Evolutionary conservation across 768 basidiomycete genomes (phyloP).

Genomic region (Auricularia auricula-judae): DNA sequence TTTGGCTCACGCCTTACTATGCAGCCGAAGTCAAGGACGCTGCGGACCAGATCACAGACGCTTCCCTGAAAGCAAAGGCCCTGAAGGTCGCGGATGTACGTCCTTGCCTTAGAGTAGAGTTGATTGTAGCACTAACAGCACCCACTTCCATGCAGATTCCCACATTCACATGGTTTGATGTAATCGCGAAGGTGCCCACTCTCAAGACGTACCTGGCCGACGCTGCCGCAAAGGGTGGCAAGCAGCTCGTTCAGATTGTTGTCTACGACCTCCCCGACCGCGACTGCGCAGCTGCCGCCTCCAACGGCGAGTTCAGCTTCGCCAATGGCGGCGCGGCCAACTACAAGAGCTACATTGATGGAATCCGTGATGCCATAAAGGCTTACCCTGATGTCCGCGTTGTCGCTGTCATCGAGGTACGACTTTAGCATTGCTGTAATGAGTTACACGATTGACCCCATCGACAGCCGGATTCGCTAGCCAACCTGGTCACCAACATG

Average conservation of each 20-base stretch:
- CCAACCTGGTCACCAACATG: constrained; percentile 60
- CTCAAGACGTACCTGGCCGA: constrained; percentile 48
- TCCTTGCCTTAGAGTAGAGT: too few species aligned
- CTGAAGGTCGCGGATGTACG: constrained; percentile 35
- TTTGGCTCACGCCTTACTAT: constrained; percentile 44
- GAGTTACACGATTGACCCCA: too few species aligned
- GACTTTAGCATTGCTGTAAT: too few species aligned
- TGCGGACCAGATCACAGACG: constrained; percentile 36
- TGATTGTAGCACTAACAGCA: too few species aligned
- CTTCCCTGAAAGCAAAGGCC: constrained; percentile 40
- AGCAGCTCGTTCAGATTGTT: constrained; percentile 31
- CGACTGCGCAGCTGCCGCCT: constrained; percentile 54
- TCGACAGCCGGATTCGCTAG: constrained; percentile 43
- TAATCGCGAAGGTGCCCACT: constrained; percentile 40
- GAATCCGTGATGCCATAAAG: constrained; percentile 44
- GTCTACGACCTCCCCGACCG: constrained; percentile 50
- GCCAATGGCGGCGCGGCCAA: constrained; percentile 43
- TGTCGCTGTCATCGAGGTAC: constrained; percentile 45
- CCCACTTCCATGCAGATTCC: neutral
- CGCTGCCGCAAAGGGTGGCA: constrained; percentile 39
- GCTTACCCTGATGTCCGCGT: constrained; percentile 51
- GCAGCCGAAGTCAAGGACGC: constrained; percentile 42
- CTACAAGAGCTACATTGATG: constrained; percentile 52
- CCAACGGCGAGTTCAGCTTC: constrained; percentile 55
- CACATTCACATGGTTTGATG: constrained; percentile 53